phyloP scores from a whole-genome alignment of 2,329 filamentous ascomycete species.

The Tolypocladium amazonense region DNA sequence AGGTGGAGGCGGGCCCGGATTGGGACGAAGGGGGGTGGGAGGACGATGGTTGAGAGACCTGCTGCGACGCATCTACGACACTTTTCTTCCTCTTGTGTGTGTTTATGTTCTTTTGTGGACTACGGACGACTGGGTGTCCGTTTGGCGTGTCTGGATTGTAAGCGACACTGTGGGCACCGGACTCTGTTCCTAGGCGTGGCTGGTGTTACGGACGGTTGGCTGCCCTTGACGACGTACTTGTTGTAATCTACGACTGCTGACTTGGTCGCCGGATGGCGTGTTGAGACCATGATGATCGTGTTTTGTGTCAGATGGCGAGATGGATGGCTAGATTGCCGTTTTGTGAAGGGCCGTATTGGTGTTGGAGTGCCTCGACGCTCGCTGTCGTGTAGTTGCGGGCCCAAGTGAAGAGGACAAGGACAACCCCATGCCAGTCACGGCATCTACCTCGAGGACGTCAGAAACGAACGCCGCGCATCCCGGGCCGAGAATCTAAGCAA shows the following conservation, averaged over 20 bases:
- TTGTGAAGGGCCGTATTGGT: neutral
- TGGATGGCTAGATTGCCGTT: neutral
- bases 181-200: neutral
- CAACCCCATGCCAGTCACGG: no score
- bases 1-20: conserved; percentile 43
- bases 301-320: neutral
- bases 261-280: neutral
- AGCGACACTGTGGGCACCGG: neutral
- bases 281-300: neutral
- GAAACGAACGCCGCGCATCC: no score
- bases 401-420: no score
- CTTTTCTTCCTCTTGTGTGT: neutral
- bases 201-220: neutral
- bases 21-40: conserved; percentile 31
- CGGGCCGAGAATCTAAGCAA: no score
- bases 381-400: no score
- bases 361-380: no score
- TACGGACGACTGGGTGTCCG: neutral
- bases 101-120: neutral
- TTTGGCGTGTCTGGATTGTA: neutral
- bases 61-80: neutral
- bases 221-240: neutral
- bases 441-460: no score
- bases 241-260: no score
- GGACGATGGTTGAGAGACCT: conserved; percentile 6